Base-by-base conservation (phyloP, 2,329 filamentous ascomycete genomes). In the Rhynchosporium agropyri region DNA sequence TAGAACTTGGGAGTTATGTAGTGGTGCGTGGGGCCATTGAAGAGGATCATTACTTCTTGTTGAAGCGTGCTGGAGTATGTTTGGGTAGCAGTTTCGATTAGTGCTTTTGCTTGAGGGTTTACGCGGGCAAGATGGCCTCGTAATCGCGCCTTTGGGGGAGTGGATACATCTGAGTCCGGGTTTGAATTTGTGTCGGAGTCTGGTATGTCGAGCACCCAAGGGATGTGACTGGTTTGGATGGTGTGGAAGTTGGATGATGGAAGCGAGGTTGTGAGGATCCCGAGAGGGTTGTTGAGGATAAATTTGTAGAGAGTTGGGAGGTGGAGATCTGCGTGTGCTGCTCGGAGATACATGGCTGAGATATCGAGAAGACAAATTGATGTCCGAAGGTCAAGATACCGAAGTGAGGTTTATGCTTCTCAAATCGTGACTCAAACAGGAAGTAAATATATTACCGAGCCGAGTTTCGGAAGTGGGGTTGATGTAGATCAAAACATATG, bases 1-100 rank as follows among this genome's bases (percentile, higher is more conserved):
- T 89, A 90, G 74, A 89, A 89, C 64, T 88, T 86, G 0, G 87
- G 85, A 0, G 87, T 89, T 4, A 90, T 81, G 68, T 90, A 90
- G 74, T 87, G 84, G 43, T 89, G 81, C 0, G 78, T 72, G 0
- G 81, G 77, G 0, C 78, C 79, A 51, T 79, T 89, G 78, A 90
- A 90, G 15, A 89, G 76, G 2, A 90, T 77, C 36, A 87, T 73
- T 1, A 89, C 84, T 62, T 89, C 86, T 40, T 84, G 73, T 59
- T 79, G 74, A 26, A 81, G 73, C 36, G 74, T 51, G 51, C 55
- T 60, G 43, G 58, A 43, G 13, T 38, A 48, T 15, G 55, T 63
- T 55, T 61, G 61, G 38, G 46, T 61, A 33, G 79, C 68, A 0
- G 77, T 73, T 57, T 85, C 81, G 50, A 87, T 81, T 63, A 90